A percentile compares a stretch with the other conserved stretches of the same genome.
phyloP scores from a whole-genome alignment of 106 monocot species.

The Agapanthus africanus region DNA sequence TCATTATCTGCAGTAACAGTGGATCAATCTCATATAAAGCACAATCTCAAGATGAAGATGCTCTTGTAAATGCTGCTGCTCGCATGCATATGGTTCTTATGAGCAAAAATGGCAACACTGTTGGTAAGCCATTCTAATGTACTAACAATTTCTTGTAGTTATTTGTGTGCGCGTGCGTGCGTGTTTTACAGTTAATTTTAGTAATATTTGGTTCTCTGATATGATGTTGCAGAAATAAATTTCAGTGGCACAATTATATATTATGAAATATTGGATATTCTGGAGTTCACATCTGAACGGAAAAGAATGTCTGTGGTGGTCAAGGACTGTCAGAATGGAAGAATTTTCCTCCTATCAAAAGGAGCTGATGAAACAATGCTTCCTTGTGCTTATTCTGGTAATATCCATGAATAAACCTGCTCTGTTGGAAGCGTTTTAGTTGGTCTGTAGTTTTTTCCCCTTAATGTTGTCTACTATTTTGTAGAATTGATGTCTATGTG shows the following conservation, averaged over 20 bases:
- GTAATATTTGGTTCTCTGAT: no score
- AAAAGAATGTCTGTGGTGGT: constrained; percentile 96
- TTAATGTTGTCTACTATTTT: background rate
- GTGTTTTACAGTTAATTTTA: background rate
- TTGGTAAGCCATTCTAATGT: constrained; percentile 35
- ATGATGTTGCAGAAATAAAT: constrained; percentile 51
- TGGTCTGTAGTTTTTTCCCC: background rate
- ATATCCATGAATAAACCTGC: background rate
- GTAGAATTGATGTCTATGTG: background rate
- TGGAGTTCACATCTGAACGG: constrained; percentile 95
- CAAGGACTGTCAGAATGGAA: constrained; percentile 64
- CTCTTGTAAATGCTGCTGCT: constrained; percentile 88
- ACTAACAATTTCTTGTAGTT: background rate
- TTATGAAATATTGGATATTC: constrained; percentile 79
- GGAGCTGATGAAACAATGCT: constrained; percentile 92
- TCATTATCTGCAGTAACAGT: constrained; percentile 30
- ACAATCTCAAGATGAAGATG: constrained; percentile 97
- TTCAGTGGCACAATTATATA: constrained; percentile 45
- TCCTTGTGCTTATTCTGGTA: constrained; percentile 66
- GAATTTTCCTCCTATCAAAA: constrained; percentile 68
- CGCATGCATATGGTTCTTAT: constrained; percentile 66
- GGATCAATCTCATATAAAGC: constrained; percentile 70
- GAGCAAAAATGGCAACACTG: constrained; percentile 44
- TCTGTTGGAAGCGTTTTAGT: background rate
- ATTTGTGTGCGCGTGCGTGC: no score